These are phyloP conservation scores for Kalmusia sp. DNA, from an alignment of 2,329 filamentous ascomycete genomes.

Conservation along the genomic window DNA sequence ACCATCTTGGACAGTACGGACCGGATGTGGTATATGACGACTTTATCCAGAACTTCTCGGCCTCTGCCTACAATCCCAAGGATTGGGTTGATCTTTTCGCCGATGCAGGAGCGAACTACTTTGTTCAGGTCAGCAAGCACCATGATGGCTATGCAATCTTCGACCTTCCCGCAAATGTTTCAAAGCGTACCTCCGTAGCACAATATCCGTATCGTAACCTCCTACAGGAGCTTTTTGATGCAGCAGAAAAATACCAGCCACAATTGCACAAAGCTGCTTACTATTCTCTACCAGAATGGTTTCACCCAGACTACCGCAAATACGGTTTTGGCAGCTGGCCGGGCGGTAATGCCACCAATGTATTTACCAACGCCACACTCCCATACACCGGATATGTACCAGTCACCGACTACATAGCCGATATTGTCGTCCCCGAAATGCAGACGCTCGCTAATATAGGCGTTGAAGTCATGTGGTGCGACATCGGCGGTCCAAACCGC, in stretches of 20 bases:
- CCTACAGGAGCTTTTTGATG: slow-evolving; percentile 53
- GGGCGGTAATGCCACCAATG: slow-evolving; percentile 53
- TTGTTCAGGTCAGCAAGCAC: slow-evolving; percentile 53
- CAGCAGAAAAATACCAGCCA: slow-evolving; percentile 52
- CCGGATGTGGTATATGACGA: slow-evolving; percentile 62
- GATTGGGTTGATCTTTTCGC: slow-evolving; percentile 62
- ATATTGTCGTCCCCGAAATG: slow-evolving; percentile 55
- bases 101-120: slow-evolving; percentile 59
- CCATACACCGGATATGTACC: slow-evolving; percentile 55
- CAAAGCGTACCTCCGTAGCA: slow-evolving; percentile 50
- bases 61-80: slow-evolving; percentile 57
- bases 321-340: slow-evolving; percentile 52
- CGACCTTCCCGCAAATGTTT: slow-evolving; percentile 48
- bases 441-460: slow-evolving; percentile 47
- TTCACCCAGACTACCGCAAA: slow-evolving; percentile 49
- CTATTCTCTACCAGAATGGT: slow-evolving; percentile 57
- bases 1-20: slow-evolving; percentile 60
- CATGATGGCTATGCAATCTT: slow-evolving; percentile 58
- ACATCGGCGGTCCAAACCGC: slow-evolving; percentile 53
- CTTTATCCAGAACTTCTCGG: slow-evolving; percentile 62
- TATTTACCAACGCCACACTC: slow-evolving; percentile 51
- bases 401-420: slow-evolving; percentile 50
- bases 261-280: slow-evolving; percentile 54
- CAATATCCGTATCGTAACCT: slow-evolving; percentile 52
- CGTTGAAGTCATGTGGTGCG: slow-evolving; percentile 58